These are phyloP conservation scores for Ziziphus jujuba DNA, from an alignment of 306 rosid genomes.

Conservation along the genomic window DNA sequence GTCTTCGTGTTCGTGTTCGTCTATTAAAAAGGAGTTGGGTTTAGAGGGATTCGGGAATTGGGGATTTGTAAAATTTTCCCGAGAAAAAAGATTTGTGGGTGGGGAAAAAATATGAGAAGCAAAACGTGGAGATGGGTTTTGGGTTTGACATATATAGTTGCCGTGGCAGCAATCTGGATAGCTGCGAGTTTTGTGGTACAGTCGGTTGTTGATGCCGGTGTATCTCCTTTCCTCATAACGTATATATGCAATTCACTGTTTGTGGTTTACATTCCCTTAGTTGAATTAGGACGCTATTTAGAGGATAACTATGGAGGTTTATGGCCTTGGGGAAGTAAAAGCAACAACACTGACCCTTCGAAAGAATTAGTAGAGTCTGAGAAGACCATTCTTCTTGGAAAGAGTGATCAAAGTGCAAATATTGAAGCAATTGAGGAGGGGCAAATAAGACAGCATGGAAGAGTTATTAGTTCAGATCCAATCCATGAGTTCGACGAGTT, in stretches of 20 bases:
- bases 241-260: conserved; percentile 92
- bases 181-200: conserved; percentile 99
- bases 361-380: conserved; percentile 57
- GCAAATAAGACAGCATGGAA: conserved; percentile 25
- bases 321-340: conserved; percentile 52
- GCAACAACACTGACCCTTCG: conserved; percentile 27
- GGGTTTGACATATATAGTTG: conserved; percentile 72
- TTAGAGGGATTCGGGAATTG: conserved; percentile 22
- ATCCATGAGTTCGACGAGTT: conserved; percentile 4
- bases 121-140: conserved; percentile 75
- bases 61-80: conserved; percentile 14
- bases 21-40: conserved; percentile 13
- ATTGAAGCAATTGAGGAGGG: conserved; percentile 38
- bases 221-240: conserved; percentile 86
- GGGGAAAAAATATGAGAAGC: conserved; percentile 39
- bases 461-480: conserved; percentile 16
- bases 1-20: conserved; percentile 12
- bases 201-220: conserved; percentile 91
- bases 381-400: conserved; percentile 61
- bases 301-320: conserved; percentile 61
- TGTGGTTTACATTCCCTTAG: conserved; percentile 80
- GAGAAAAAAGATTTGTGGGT: conserved; percentile 19
- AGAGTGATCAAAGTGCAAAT: conserved; percentile 22
- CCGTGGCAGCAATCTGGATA: conserved; percentile 94
- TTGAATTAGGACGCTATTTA: conserved; percentile 71